A percentile compares a stretch with the other conserved stretches of the same genome.
phyloP scores from a whole-genome alignment of 805 yeast genomes.

The Wickerhamiella sorbophila region DNA sequence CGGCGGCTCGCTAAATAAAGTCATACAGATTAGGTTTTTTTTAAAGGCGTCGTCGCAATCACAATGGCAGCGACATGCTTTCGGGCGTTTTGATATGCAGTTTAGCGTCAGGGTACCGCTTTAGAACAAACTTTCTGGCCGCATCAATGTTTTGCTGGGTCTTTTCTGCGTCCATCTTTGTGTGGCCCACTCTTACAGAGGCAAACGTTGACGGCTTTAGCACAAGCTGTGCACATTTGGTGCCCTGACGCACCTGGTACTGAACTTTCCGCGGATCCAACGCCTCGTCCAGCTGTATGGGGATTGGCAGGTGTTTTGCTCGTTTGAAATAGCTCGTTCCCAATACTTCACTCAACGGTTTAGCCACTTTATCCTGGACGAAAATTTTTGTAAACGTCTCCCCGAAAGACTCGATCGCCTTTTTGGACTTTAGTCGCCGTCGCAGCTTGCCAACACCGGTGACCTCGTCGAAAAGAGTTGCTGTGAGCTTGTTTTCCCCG shows the following conservation, averaged over 20 bases:
- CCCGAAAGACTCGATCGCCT: slow-evolving; percentile 13
- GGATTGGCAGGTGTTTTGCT: slow-evolving; percentile 14
- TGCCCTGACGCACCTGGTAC: slow-evolving; percentile 5
- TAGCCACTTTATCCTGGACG: slow-evolving; percentile 16
- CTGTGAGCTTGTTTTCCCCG: not conserved
- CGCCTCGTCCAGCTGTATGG: slow-evolving; percentile 3
- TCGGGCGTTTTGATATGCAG: slow-evolving; percentile 18
- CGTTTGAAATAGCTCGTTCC: slow-evolving; percentile 17
- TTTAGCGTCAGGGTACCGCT: slow-evolving; percentile 11
- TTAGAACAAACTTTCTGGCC: slow-evolving; percentile 5
- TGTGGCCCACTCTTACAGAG: slow-evolving; percentile 17
- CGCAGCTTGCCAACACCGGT: slow-evolving; percentile 20
- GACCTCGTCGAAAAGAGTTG: slow-evolving; percentile 16
- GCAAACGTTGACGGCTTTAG: slow-evolving; percentile 11
- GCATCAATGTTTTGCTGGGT: slow-evolving; percentile 14
- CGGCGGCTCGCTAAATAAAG: too few species aligned
- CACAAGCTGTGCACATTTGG: slow-evolving; percentile 14
- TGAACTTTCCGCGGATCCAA: slow-evolving; percentile 6
- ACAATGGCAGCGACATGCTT: slow-evolving; percentile 12
- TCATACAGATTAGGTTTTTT: too few species aligned
- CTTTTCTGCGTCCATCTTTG: slow-evolving; percentile 15
- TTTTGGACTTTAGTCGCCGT: slow-evolving; percentile 15
- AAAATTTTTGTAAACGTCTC: slow-evolving; percentile 12
- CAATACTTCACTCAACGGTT: slow-evolving; percentile 15
- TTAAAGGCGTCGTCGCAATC: too few species aligned